phyloP scores from a whole-genome alignment of 768 basidiomycete genomes.

The Panaeolus papilionaceus region DNA sequence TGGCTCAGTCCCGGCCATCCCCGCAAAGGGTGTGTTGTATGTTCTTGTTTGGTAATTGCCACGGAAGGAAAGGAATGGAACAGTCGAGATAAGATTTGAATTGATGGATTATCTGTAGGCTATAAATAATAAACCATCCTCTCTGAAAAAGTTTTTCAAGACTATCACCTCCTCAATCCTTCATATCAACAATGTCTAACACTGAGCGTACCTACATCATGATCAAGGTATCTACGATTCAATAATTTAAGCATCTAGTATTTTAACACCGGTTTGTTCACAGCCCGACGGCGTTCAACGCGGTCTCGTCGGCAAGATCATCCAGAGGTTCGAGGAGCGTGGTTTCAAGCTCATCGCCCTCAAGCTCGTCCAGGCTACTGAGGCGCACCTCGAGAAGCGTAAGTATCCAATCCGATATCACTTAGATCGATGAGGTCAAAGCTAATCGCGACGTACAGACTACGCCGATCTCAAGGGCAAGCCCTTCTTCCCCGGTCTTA shows the following conservation, averaged over 20 bases:
- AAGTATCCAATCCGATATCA: conserved; percentile 25
- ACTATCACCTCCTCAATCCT: conserved; percentile 28
- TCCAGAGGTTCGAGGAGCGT: conserved; percentile 94
- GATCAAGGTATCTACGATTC: conserved; percentile 79
- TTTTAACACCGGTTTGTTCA: background rate
- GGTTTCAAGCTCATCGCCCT: conserved; percentile 97
- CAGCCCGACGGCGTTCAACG: conserved; percentile 99
- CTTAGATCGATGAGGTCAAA: conserved; percentile 16
- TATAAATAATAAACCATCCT: conserved; percentile 11
- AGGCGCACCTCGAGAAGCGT: conserved; percentile 93
- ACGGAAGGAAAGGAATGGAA: conserved; percentile 7
- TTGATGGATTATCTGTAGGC: conserved; percentile 20
- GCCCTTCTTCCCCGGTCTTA: conserved; percentile 94
- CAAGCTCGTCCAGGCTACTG: conserved; percentile 84
- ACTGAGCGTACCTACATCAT: conserved; percentile 97
- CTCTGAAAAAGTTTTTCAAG: conserved; percentile 29
- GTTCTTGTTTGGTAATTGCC: conserved; percentile 43
- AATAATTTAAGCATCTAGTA: background rate
- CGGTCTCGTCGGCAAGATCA: conserved; percentile 94
- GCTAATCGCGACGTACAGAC: conserved; percentile 55
- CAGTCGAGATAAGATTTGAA: conserved; percentile 16
- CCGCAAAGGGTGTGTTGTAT: conserved; percentile 45
- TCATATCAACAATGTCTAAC: conserved; percentile 61
- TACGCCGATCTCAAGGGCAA: conserved; percentile 95
- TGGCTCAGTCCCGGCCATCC: conserved; percentile 38